A percentile compares a stretch with the other conserved stretches of the same genome.
Conservation (phyloP, 1,139 yeast genomes). For the Pichia sp. region DNA sequence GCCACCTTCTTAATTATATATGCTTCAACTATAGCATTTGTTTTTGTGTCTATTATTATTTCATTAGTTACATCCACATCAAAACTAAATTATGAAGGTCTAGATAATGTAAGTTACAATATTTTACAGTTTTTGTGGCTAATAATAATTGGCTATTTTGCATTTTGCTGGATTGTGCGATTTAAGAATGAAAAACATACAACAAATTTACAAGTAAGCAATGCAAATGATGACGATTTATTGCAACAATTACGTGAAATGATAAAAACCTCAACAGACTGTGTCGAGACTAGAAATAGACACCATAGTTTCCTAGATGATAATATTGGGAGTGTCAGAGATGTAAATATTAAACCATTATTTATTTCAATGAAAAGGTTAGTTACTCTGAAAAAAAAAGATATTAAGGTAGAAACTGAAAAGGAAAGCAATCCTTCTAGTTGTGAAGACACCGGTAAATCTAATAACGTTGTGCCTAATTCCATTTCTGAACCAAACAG, state of each 20-base stretch:
- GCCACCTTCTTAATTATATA: not conserved
- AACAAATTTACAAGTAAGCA: not conserved
- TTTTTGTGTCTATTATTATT: constrained; percentile 1
- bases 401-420: too few species aligned
- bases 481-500: too few species aligned
- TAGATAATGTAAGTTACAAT: constrained; percentile 6
- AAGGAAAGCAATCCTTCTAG: too few species aligned
- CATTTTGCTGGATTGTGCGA: constrained; percentile 1
- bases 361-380: not conserved
- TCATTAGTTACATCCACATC: constrained; percentile 2
- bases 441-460: too few species aligned
- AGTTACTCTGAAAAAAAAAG: not conserved
- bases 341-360: not conserved
- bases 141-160: not conserved
- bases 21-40: not conserved
- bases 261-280: not conserved
- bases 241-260: not conserved
- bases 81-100: constrained; percentile 4
- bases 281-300: not conserved
- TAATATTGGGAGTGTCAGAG: not conserved
- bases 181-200: not conserved
- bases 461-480: too few species aligned
- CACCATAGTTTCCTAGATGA: not conserved
- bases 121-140: constrained; percentile 5
- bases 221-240: not conserved